These are phyloP conservation scores for Galeopsis tetrahit DNA, from an alignment of 257 asterid species.

Conservation along the genomic window DNA sequence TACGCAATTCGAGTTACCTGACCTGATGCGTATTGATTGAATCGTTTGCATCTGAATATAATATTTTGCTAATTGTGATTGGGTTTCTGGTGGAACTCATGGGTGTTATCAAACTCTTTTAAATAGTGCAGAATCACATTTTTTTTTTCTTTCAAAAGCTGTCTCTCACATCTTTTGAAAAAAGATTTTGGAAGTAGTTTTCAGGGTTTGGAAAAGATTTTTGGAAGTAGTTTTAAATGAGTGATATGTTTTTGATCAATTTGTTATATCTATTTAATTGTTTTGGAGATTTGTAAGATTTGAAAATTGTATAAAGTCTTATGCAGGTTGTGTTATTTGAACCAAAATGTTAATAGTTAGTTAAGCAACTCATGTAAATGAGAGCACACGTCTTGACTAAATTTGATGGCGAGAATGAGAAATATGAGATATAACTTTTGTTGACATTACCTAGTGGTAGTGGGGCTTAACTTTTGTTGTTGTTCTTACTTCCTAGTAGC, in stretches of 20 bases:
- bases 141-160: too few species aligned
- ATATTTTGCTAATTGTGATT: not conserved
- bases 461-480: too few species aligned
- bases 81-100: not conserved
- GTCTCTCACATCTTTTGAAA: too few species aligned
- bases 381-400: not conserved
- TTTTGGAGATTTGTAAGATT: not conserved
- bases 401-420: too few species aligned
- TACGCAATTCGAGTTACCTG: not conserved
- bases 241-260: not conserved
- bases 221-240: too few species aligned
- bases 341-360: not conserved
- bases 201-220: too few species aligned
- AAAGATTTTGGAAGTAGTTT: too few species aligned
- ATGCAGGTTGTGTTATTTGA: not conserved
- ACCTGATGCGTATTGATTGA: not conserved
- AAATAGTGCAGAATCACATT: too few species aligned
- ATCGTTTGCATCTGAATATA: conserved; percentile 17
- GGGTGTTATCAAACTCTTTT: too few species aligned
- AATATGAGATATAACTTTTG: too few species aligned
- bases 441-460: too few species aligned
- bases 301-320: not conserved
- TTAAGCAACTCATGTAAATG: not conserved
- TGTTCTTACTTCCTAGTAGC: not conserved
- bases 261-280: not conserved